Evolutionary conservation across 2,329 filamentous ascomycete genomes (phyloP).

Genomic region (Ophiosphaerella herpotricha): DNA sequence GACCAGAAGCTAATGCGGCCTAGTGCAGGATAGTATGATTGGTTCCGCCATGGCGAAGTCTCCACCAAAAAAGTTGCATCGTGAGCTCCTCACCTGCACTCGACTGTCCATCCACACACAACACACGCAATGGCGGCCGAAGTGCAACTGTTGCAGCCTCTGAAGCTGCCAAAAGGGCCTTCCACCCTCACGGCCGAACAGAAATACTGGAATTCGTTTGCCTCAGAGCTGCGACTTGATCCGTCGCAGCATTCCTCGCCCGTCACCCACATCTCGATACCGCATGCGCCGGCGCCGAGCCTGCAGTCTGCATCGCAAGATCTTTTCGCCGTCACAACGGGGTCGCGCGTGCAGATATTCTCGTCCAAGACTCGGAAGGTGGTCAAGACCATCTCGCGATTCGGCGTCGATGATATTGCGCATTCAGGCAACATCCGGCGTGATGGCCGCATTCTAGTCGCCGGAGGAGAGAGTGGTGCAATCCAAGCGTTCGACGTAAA

Average conservation of each 20-base stretch:
- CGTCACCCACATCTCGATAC: slow-evolving; percentile 84
- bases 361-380: slow-evolving; percentile 90
- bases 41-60: slow-evolving; percentile 4
- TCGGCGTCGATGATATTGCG: slow-evolving; percentile 77
- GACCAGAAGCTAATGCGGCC: slow-evolving; percentile 5
- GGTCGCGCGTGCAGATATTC: slow-evolving; percentile 90
- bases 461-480: slow-evolving; percentile 87
- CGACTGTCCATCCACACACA: slow-evolving; percentile 4
- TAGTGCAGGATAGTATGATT: slow-evolving; percentile 5
- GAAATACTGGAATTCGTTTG: slow-evolving; percentile 94
- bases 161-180: slow-evolving; percentile 83
- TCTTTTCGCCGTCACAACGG: slow-evolving; percentile 91
- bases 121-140: slow-evolving; percentile 74
- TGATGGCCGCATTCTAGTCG: slow-evolving; percentile 86
- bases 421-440: slow-evolving; percentile 85
- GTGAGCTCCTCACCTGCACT: not conserved
- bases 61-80: slow-evolving; percentile 30
- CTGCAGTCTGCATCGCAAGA: slow-evolving; percentile 55
- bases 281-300: slow-evolving; percentile 52
- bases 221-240: slow-evolving; percentile 79
- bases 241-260: slow-evolving; percentile 89
- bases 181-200: slow-evolving; percentile 88
- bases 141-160: slow-evolving; percentile 76
- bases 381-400: slow-evolving; percentile 90
- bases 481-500: slow-evolving; percentile 95